Base-by-base conservation (phyloP, 345 rosid genomes). In the Geranium brycei region DNA sequence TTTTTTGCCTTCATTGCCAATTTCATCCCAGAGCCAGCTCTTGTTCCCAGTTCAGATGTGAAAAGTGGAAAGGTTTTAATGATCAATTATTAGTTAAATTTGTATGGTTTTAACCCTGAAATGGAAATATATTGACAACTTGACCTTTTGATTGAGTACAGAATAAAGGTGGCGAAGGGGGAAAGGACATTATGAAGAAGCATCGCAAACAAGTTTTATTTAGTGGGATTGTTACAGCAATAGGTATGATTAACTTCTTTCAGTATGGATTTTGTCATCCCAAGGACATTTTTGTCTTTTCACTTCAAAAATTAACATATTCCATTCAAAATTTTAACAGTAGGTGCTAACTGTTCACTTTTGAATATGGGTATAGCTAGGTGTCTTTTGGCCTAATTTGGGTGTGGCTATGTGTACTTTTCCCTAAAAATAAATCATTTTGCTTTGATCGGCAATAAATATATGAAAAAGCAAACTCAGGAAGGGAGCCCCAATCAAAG, bases 201-300 rank as follows among this genome's bases (percentile, higher is more conserved):
- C 93, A 81, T 64, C 93, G 91, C 19, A 87, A 84, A 5, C 97
- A 92, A 79, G 98, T 92, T 67, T 75, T 92, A 31, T 89, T 81
- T 59, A 92, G 97, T 69, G 98, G 98, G 64, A 81, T 92, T 59
- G 68, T 92, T 70, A 92, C 98, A 60, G 97, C 99, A 72, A 78
- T 93, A 67, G 99, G 98, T 87, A 77, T 73, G 71, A 47, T 66
- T 62, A 35, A 35, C 41, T 35, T 7, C 41, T 62, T 2, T 69
- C 61, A 18, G 51, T 56, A 51, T 51, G 16, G 18, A 62, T 40
- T 53, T 60, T 18, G 19, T 23, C 28, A 23, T 23, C n/a, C n/a
- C n/a, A n/a, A n/a, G n/a, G n/a, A n/a, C n/a, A n/a, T n/a, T n/a
- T n/a, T n/a, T n/a, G n/a, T n/a, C n/a, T n/a, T n/a, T n/a, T n/a